phyloP scores from a whole-genome alignment of 1,284 basidiomycete species.

The Gomphus bonarii region DNA sequence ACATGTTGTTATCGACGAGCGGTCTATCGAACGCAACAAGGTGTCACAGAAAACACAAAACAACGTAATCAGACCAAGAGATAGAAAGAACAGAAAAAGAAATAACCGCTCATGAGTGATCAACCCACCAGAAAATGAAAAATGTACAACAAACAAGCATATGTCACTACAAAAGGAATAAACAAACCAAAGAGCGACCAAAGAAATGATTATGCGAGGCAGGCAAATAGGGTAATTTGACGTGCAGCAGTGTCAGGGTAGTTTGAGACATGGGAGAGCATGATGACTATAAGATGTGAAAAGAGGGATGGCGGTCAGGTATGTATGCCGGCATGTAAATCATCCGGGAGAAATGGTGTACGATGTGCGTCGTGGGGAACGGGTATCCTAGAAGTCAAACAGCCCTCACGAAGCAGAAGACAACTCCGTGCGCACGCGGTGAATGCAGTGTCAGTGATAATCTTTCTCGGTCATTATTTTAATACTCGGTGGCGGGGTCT shows the following conservation, averaged over 20 bases:
- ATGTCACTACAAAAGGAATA: constrained; percentile 5
- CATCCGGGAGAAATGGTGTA: not conserved
- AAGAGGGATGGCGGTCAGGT: not conserved
- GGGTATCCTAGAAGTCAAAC: not conserved
- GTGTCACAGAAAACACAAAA: not conserved
- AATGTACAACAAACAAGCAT: not conserved
- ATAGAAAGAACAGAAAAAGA: not conserved
- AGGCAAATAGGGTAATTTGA: not conserved
- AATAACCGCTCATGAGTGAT: not conserved
- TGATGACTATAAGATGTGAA: not conserved
- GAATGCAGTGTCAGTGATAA: not conserved
- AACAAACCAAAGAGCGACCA: not conserved
- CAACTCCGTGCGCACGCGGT: not conserved
- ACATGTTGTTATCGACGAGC: not conserved
- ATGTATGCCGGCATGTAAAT: no score
- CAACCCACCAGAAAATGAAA: not conserved
- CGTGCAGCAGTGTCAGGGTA: not conserved
- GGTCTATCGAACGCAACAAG: not conserved
- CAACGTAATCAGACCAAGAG: not conserved
- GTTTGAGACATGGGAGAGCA: not conserved
- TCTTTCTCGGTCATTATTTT: constrained; percentile 11
- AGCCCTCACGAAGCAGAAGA: not conserved
- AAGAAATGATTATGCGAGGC: not conserved
- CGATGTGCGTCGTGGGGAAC: not conserved
- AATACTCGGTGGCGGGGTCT: not conserved